A percentile compares a stretch with the other conserved stretches of the same genome.
Evolutionary conservation across 2,329 filamentous ascomycete genomes (phyloP).

Genomic region (Byssothecium circinans): DNA sequence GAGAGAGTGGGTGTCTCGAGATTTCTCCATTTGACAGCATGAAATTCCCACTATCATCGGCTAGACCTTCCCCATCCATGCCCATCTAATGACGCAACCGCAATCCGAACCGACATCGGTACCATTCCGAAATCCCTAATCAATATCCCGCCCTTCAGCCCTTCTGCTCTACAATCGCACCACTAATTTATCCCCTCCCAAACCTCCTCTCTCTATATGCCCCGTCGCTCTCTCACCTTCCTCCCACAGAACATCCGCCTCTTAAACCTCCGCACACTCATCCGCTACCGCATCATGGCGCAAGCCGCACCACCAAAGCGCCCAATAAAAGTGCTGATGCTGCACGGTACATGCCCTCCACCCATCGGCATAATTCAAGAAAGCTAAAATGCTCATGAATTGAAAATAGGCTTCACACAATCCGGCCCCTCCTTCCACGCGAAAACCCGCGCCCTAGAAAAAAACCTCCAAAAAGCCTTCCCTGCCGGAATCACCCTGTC

Average conservation of each 20-base stretch:
- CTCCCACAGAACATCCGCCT: constrained; percentile 16
- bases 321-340: constrained; percentile 53
- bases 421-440: constrained; percentile 80
- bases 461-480: constrained; percentile 75
- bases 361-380: too few species aligned
- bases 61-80: background rate
- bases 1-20: too few species aligned
- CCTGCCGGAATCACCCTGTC: constrained; percentile 53
- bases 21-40: too few species aligned
- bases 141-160: background rate
- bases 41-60: too few species aligned
- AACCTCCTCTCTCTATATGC: background rate
- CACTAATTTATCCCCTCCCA: background rate
- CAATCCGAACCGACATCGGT: constrained; percentile 1
- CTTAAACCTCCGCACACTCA: constrained; percentile 19
- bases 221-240: constrained; percentile 1
- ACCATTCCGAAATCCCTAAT: constrained; percentile 8
- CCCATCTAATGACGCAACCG: background rate
- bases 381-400: too few species aligned
- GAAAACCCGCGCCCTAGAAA: constrained; percentile 86
- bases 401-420: constrained; percentile 71
- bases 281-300: constrained; percentile 34
- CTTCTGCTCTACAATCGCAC: background rate
- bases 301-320: constrained; percentile 31
- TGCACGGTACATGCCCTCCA: constrained; percentile 45